A percentile compares a stretch with the other conserved stretches of the same genome.
phyloP scores from a whole-genome alignment of 257 asterid species.

The Voacanga thouarsii region DNA sequence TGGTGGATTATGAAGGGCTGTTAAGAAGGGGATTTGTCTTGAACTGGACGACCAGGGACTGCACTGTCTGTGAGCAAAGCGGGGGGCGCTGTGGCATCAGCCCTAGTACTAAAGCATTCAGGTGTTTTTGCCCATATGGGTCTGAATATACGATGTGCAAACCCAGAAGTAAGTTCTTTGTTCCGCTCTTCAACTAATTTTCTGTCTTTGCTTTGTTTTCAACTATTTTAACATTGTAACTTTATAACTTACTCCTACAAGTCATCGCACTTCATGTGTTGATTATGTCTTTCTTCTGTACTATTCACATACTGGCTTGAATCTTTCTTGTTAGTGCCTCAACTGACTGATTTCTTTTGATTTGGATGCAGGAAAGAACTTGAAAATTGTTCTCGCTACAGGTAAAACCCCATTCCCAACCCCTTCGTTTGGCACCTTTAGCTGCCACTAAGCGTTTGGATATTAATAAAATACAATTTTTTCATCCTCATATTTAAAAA shows the following conservation, averaged over 20 bases:
- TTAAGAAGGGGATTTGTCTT: constrained; percentile 50
- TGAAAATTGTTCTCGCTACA: not conserved
- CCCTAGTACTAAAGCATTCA: constrained; percentile 9
- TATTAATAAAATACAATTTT: too few relatives aligned
- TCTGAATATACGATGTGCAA: not conserved
- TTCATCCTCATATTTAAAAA: too few relatives aligned
- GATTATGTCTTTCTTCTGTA: too few relatives aligned
- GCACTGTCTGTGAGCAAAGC: not conserved
- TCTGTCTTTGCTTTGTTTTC: too few relatives aligned
- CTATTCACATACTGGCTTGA: not conserved
- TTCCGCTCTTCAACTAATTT: too few relatives aligned
- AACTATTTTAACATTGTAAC: too few relatives aligned
- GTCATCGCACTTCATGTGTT: too few relatives aligned
- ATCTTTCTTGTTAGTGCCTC: not conserved
- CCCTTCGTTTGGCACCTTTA: too few relatives aligned
- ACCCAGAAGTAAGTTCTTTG: not conserved
- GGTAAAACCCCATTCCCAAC: constrained; percentile 11
- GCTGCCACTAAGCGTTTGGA: too few relatives aligned
- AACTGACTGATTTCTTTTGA: constrained; percentile 6
- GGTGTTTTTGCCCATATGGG: constrained; percentile 51
- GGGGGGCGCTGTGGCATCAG: constrained; percentile 21
- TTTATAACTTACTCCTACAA: too few relatives aligned
- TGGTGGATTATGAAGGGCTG: constrained; percentile 16
- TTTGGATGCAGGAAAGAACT: constrained; percentile 6
- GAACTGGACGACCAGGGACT: constrained; percentile 41